Evolutionary conservation across 2,329 filamentous ascomycete genomes (phyloP).

Genomic region (Penicillium sclerotigenum): DNA sequence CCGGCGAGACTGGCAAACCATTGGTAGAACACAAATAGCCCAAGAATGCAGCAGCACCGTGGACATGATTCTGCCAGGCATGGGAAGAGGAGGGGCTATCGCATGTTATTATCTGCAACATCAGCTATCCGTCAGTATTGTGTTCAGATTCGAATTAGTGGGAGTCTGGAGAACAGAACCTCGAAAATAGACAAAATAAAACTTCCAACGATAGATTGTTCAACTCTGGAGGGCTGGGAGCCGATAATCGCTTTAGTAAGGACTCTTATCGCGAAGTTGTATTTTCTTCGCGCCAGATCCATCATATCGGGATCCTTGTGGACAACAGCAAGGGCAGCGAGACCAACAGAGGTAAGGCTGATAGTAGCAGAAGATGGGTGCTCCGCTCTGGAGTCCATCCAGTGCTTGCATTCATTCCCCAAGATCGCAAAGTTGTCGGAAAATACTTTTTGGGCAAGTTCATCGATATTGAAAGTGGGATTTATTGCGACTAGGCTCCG

Average conservation of each 20-base stretch:
- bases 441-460: constrained; percentile 3
- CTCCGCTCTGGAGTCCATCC: neutral
- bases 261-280: neutral
- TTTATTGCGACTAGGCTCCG: neutral
- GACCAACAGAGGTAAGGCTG: constrained; percentile 5
- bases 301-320: constrained; percentile 2
- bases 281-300: constrained; percentile 1
- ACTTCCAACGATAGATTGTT: constrained; percentile 3
- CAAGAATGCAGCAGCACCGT: neutral
- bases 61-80: constrained; percentile 2
- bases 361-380: neutral
- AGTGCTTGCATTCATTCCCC: neutral
- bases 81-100: neutral
- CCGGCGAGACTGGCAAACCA: neutral
- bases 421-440: neutral
- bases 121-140: neutral
- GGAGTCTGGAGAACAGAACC: neutral
- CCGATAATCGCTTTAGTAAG: neutral
- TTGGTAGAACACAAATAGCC: neutral
- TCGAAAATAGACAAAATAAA: constrained; percentile 6
- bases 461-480: neutral
- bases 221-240: neutral
- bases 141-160: neutral
- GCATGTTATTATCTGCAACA: constrained; percentile 1
- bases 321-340: constrained; percentile 3